Conservation (phyloP, 2,329 filamentous ascomycete genomes). For the Fusarium sp. region DNA sequence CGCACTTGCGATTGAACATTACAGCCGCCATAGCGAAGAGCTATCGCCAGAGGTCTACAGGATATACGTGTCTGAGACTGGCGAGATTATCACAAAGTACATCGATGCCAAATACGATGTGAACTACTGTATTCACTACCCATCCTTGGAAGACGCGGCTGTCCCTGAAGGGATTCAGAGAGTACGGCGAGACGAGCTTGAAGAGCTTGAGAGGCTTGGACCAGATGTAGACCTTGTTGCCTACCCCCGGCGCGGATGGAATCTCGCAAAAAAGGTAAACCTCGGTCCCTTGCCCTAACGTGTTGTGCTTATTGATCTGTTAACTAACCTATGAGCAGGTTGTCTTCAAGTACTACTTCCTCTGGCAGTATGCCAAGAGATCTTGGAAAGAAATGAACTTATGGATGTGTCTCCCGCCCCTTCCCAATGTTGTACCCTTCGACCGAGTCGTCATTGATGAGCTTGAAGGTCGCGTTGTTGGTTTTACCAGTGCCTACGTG, state of each 20-base stretch:
- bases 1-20: slow-evolving; percentile 40
- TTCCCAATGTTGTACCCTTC: slow-evolving; percentile 52
- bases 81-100: slow-evolving; percentile 41
- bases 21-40: slow-evolving; percentile 30
- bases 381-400: slow-evolving; percentile 52
- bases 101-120: slow-evolving; percentile 44
- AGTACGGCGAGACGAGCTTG: slow-evolving; percentile 39
- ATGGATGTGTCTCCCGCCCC: slow-evolving; percentile 50
- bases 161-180: slow-evolving; percentile 36
- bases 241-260: accelerated
- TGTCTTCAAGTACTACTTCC: slow-evolving; percentile 52
- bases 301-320: too few species aligned
- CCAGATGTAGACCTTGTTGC: slow-evolving; percentile 45
- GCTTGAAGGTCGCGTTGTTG: slow-evolving; percentile 48
- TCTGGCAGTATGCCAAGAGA: slow-evolving; percentile 31
- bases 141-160: slow-evolving; percentile 33
- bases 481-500: slow-evolving; percentile 52
- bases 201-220: slow-evolving; percentile 46
- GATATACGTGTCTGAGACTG: slow-evolving; percentile 41
- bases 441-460: slow-evolving; percentile 50
- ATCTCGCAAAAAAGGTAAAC: background rate
- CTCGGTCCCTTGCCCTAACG: too few species aligned
- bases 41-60: slow-evolving; percentile 32
- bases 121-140: slow-evolving; percentile 47
- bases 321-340: background rate